Percentiles rank a stretch among this genome's conserved stretches.
Evolutionary conservation across 1,284 basidiomycete genomes (phyloP).

Genomic region (Apiotrichum mycotoxinovorans): DNA sequence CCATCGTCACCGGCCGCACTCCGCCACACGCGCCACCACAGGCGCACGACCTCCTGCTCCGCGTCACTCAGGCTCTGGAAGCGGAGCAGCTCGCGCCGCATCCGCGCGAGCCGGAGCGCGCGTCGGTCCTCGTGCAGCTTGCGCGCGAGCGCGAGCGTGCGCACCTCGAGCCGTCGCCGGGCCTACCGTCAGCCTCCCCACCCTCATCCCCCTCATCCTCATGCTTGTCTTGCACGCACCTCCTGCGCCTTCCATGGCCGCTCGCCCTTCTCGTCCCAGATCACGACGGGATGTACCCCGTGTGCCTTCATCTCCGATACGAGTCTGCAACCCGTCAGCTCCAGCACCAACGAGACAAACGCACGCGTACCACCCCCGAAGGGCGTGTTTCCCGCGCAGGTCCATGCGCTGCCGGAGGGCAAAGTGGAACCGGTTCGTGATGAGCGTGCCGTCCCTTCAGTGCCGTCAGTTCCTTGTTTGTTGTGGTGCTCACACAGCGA

Average conservation of each 20-base stretch:
- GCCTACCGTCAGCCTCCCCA: conserved; percentile 18
- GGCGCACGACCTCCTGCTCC: conserved; percentile 18
- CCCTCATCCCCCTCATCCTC: no score
- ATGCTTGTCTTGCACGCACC: no score
- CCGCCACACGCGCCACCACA: conserved; percentile 12
- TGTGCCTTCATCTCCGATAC: conserved; percentile 38
- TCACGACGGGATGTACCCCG: conserved; percentile 39
- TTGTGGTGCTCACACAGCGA: conserved; percentile 37
- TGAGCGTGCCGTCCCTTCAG: conserved; percentile 43
- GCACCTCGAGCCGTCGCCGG: conserved; percentile 15
- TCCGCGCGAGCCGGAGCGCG: conserved; percentile 14
- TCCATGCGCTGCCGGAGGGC: conserved; percentile 21
- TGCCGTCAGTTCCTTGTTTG: conserved; percentile 1
- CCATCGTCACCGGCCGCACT: no score
- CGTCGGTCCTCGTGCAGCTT: conserved; percentile 38
- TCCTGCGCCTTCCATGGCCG: conserved; percentile 49
- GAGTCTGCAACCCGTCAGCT: conserved; percentile 24
- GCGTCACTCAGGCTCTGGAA: conserved; percentile 12
- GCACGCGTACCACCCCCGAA: conserved; percentile 48
- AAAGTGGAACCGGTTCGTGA: conserved; percentile 48
- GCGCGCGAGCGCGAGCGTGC: conserved; percentile 29
- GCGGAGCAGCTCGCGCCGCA: conserved; percentile 10
- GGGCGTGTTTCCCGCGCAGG: conserved; percentile 27
- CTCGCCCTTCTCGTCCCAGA: conserved; percentile 46
- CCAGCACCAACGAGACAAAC: no score